A percentile compares a stretch with the other conserved stretches of the same genome.
Conservation (phyloP, 441 rosid genomes). For the Mallotus repandus region DNA sequence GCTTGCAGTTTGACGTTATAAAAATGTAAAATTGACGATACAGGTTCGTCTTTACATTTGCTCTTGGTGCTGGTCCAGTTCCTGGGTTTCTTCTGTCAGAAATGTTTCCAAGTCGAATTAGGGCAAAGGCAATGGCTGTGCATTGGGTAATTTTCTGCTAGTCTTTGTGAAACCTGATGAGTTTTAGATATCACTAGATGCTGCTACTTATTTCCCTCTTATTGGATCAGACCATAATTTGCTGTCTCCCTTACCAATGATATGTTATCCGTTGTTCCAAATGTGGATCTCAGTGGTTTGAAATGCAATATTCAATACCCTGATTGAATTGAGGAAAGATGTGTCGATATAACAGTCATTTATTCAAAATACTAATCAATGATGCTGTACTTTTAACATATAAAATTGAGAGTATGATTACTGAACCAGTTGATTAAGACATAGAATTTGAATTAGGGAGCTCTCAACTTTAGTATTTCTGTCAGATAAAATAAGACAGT, state of each 20-base stretch:
- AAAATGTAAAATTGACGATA: slow-evolving; percentile 14
- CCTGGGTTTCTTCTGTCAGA: slow-evolving; percentile 54
- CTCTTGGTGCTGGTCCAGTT: slow-evolving; percentile 59
- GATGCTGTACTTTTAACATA: not conserved
- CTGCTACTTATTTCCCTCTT: not conserved
- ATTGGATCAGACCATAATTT: not conserved
- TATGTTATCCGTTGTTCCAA: not conserved
- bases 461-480: not conserved
- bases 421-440: not conserved
- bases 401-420: not conserved
- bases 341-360: not conserved
- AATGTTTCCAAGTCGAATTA: slow-evolving; percentile 47
- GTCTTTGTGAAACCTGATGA: not conserved
- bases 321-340: no score
- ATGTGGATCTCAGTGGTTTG: not conserved
- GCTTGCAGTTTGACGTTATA: not conserved
- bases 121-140: slow-evolving; percentile 57
- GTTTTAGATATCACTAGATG: not conserved
- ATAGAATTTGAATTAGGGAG: not conserved
- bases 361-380: not conserved
- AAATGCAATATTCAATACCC: not conserved
- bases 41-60: slow-evolving; percentile 52
- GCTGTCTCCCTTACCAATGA: no score
- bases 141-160: slow-evolving; percentile 45
- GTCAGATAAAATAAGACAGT: not conserved